Evolutionary conservation across 1,284 basidiomycete species (phyloP).

Genomic region (Heliocybe sulcata): DNA sequence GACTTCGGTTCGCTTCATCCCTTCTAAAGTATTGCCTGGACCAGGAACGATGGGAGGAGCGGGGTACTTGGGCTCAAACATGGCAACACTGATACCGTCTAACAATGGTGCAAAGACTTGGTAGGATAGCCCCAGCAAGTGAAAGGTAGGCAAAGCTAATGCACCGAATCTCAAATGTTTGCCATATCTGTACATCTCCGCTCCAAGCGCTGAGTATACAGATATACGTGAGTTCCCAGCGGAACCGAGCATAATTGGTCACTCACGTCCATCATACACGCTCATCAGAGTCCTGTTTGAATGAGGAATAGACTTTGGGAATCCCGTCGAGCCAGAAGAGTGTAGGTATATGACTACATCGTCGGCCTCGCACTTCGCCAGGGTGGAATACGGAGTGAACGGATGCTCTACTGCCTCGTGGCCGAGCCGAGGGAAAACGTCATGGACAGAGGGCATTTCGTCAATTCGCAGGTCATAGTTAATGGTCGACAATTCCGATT

Average conservation of each 20-base stretch:
- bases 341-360: not conserved
- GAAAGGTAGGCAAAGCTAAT: conserved; percentile 13
- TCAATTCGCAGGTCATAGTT: not conserved
- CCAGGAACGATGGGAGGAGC: conserved; percentile 8
- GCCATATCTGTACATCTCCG: not conserved
- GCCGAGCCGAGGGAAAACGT: not conserved
- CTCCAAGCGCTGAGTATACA: not conserved
- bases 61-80: conserved; percentile 12
- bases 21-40: conserved; percentile 11
- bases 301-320: conserved; percentile 1
- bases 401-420: not conserved
- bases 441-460: not conserved
- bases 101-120: conserved; percentile 11
- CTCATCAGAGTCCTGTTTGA: not conserved
- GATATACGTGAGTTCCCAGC: too few relatives aligned
- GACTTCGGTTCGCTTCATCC: conserved; percentile 3
- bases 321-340: not conserved
- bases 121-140: conserved; percentile 10
- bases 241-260: too few relatives aligned
- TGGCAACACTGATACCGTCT: conserved; percentile 5
- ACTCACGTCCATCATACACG: not conserved
- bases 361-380: not conserved
- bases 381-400: not conserved
- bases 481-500: not conserved
- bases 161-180: conserved; percentile 5